Base-by-base conservation (phyloP, 768 basidiomycete species). In the Leucosporidium creatinivorum region DNA sequence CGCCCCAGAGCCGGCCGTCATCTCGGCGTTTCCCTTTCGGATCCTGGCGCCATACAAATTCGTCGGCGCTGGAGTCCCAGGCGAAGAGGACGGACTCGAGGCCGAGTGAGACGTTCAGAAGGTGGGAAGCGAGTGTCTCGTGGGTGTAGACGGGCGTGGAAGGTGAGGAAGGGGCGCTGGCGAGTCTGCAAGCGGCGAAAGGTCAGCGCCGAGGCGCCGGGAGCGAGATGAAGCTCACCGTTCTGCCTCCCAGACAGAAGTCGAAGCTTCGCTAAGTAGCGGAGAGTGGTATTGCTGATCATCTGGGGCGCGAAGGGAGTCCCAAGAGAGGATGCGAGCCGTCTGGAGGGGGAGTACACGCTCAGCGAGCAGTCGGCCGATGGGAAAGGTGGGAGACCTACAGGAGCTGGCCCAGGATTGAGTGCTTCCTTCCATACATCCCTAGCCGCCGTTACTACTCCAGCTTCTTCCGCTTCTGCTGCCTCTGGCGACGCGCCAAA, bases 311-410 rank as follows among this genome's bases (percentile, higher is more conserved):
- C 36, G 21, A 21, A 58, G 36, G 5, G 57, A 18, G 57, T 58
- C 57, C 57, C 57, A 58, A 21, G 57, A 36, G 57, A 58, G 57
- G 33, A 58, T n/a, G 57, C 57, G 57, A n/a, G 57, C 28, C 4
- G 57, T 28, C 33, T 54, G 12, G 3, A 17, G 4, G 26, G 17
- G 26, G 25, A 25, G 39, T 6, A 17, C 26, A 13, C 52, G 15
- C 13, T 54, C 52, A 54, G 52, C 52, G 26, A 15, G 30, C 4
- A 2, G 15, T 13, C 19, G 15, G 13, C 10, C 10, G 5, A 28
- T 26, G 26, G 17, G 5, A 1, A 13, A 25, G 25, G 10, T 3
- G 13, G 9, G 15, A 54, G 26, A 54, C 26, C 26, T 54, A 26
- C 26, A 54, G 13, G 26, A 26, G 26, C 52, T 54, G 25, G 23